Evolutionary conservation across 306 rosid species (phyloP).

Genomic region (Arachis hypogaea): DNA sequence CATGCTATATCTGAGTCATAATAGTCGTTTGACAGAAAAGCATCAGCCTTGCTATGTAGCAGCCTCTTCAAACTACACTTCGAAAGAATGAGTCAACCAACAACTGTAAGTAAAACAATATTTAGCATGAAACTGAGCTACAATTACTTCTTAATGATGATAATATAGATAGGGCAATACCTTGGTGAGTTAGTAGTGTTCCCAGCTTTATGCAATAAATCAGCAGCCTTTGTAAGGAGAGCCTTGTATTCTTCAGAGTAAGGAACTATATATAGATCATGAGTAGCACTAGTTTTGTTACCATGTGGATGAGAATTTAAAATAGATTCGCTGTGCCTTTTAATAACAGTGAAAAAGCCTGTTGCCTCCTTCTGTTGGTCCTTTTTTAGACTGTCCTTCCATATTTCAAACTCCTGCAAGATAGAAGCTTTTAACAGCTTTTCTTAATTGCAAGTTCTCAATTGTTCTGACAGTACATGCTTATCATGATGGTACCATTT

Average conservation of each 20-base stretch:
- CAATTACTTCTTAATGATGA: slow-evolving; percentile 6
- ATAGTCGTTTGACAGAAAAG: slow-evolving; percentile 91
- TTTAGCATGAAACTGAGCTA: slow-evolving; percentile 27
- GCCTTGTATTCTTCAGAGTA: slow-evolving; percentile 77
- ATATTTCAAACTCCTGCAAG: slow-evolving; percentile 77
- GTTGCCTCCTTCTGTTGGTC: slow-evolving; percentile 70
- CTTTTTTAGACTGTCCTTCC: slow-evolving; percentile 71
- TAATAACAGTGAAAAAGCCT: slow-evolving; percentile 79
- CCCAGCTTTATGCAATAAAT: slow-evolving; percentile 86
- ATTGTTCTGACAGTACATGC: slow-evolving; percentile 28
- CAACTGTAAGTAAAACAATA: slow-evolving; percentile 21
- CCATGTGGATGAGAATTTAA: slow-evolving; percentile 52
- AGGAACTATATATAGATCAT: slow-evolving; percentile 69
- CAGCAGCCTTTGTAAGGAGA: slow-evolving; percentile 71
- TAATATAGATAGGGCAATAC: slow-evolving; percentile 45
- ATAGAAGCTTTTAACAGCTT: slow-evolving; percentile 37
- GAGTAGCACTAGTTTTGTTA: slow-evolving; percentile 39
- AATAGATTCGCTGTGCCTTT: slow-evolving; percentile 63
- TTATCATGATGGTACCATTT: slow-evolving; percentile 57
- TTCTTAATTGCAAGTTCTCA: slow-evolving; percentile 24
- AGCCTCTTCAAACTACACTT: slow-evolving; percentile 79
- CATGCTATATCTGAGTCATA: slow-evolving; percentile 91
- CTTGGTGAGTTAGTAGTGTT: slow-evolving; percentile 64
- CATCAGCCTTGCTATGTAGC: slow-evolving; percentile 87
- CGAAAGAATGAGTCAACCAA: slow-evolving; percentile 37